Conservation (phyloP, 225 moss, liverwort and hornwort species). For the Bryum argenteum region DNA sequence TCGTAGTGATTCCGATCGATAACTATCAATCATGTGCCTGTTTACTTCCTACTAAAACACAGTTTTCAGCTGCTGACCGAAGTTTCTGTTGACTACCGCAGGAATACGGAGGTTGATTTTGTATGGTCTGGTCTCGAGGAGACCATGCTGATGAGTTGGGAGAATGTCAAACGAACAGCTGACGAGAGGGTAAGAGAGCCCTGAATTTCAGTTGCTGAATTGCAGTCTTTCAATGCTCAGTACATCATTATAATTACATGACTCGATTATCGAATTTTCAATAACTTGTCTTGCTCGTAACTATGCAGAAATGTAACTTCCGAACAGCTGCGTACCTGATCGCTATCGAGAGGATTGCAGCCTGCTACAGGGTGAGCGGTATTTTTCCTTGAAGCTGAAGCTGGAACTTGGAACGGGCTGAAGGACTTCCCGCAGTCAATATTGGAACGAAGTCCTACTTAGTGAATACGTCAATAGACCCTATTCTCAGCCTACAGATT, state of each 20-base stretch:
- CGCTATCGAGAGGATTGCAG: slow-evolving; percentile 89
- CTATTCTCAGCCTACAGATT: slow-evolving; percentile 29
- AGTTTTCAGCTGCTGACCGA: slow-evolving; percentile 30
- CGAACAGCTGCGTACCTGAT: slow-evolving; percentile 87
- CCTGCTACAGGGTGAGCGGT: slow-evolving; percentile 83
- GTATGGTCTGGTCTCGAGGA: slow-evolving; percentile 86
- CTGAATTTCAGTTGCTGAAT: slow-evolving; percentile 19
- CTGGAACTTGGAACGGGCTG: slow-evolving; percentile 23
- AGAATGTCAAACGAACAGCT: slow-evolving; percentile 74
- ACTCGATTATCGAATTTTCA: neutral
- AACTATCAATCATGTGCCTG: neutral
- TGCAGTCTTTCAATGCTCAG: slow-evolving; percentile 16
- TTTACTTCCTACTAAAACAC: neutral
- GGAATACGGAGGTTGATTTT: slow-evolving; percentile 90
- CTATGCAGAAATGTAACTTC: slow-evolving; percentile 78
- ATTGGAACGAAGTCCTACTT: slow-evolving; percentile 24
- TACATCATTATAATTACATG: neutral
- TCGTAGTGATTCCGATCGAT: slow-evolving; percentile 16
- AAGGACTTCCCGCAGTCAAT: slow-evolving; percentile 28
- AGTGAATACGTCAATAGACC: slow-evolving; percentile 11
- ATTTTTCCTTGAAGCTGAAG: slow-evolving; percentile 72
- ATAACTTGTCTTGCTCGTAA: neutral
- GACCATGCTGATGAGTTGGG: slow-evolving; percentile 83
- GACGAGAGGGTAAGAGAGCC: slow-evolving; percentile 57
- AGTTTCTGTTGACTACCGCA: slow-evolving; percentile 37